Evolutionary conservation across 306 rosid genomes (phyloP), one percentile per base, ranked within the genome.

Genomic region (Myrica gale): DNA sequence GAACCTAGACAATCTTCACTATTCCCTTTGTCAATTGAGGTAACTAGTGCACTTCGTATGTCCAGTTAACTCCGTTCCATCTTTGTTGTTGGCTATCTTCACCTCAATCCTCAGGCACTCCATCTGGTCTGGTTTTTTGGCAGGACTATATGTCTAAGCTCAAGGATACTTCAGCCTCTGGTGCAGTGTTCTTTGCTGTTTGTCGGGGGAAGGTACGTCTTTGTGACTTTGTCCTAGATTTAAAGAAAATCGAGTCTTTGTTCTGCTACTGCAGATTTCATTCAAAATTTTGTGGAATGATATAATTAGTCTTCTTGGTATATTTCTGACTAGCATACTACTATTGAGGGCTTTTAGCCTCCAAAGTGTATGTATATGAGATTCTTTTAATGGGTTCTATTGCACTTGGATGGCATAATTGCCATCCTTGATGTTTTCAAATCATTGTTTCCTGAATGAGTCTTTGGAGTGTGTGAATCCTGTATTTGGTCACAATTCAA

Each of bases 191-290:
- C 83, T 94, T 94, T 62, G 97, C 97, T 53, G 97, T 94, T 72
- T 94, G 98, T 83, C 96, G 97, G 17, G 97, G 98, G 73, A 94
- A 94, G 90, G 98, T 94, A 91, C 81, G 86, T 65, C 74, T 79
- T 65, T 21, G 56, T 66, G 86, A 60, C 74, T 79, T 65, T 26
- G 56, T 66, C 47, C 56, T 74, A 68, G 45, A 56, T 80, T 73
- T 68, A 41, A 41, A 58, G 46, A 52, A 73, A 55, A 74, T 44
- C 19, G 1, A 19, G 39, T 68, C 20, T 44, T 26, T 47, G 42
- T 69, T 77, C 26, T 67, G 81, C 67, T 75, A 52, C 77, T 61
- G 77, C 16, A 41, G 44, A 72, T 75, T 58, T 75, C 44, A 69
- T 58, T 75, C 44, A 69, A 77, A 68, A n/a, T 72, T 63, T 74